Evolutionary conservation across 2,329 filamentous ascomycete genomes (phyloP).

Genomic region (Xylaria digitata): DNA sequence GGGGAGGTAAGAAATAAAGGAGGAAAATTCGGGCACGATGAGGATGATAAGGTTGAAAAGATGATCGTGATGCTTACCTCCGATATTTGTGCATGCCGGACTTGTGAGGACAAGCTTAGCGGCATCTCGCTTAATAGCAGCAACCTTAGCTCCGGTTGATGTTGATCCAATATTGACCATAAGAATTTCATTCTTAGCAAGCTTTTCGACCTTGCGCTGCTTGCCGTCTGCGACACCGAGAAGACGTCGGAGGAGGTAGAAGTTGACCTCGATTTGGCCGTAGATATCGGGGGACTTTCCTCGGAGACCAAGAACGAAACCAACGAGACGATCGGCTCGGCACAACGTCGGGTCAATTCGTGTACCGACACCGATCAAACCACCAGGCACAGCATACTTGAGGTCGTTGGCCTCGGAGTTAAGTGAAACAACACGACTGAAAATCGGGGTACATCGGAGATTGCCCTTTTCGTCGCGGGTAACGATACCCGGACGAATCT

Average conservation of each 20-base stretch:
- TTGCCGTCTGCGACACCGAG: conserved; percentile 98
- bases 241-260: conserved; percentile 93
- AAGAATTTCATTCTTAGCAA: conserved; percentile 97
- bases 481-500: conserved; percentile 98
- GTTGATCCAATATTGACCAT: conserved; percentile 99
- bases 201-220: conserved; percentile 98
- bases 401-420: conserved; percentile 99
- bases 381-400: conserved; percentile 97
- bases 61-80: conserved; percentile 50
- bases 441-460: conserved; percentile 97
- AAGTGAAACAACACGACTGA: conserved; percentile 91
- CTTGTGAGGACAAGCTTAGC: conserved; percentile 93
- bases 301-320: conserved; percentile 95
- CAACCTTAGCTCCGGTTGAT: conserved; percentile 95
- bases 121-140: conserved; percentile 96
- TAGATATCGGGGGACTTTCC: conserved; percentile 96
- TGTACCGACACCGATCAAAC: conserved; percentile 97
- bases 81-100: conserved; percentile 95
- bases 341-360: conserved; percentile 97
- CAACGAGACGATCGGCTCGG: conserved; percentile 97
- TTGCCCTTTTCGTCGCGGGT: conserved; percentile 93
- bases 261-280: conserved; percentile 98
- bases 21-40: background rate
- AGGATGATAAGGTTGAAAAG: background rate
- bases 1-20: too few species aligned